Base-by-base conservation (phyloP, 2,329 filamentous ascomycete species). In the Colletotrichum plurivorum region DNA sequence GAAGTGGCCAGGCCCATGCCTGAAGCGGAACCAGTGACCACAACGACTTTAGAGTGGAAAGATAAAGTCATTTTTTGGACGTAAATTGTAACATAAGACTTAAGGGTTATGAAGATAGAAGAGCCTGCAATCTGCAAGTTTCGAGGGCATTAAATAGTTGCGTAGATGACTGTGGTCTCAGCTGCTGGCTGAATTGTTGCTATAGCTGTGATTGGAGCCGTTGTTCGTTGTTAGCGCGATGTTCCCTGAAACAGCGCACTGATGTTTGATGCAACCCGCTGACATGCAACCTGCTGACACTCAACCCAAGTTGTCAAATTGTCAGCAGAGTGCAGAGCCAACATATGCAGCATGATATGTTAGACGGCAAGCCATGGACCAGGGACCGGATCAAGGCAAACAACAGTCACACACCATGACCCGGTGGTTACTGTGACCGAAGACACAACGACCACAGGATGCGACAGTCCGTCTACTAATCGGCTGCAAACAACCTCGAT, bases 1-100 rank as follows among this genome's bases (percentile, higher is more conserved):
- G 57, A 49, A 5, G 57, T 67, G 12, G 57, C 67, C 5, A 67
- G 53, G 13, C 63, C 67, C 63, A 63, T 70, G 9, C 67, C 67
- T 12, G 67, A 60, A 18, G 54, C 64, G 8, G 58, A 51, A 20
- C 64, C 58, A 12, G 60, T 27, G 13, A 64, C 53, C 12, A 64
- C 27, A 22, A 68, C 59, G n/a, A 68, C 49, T n/a, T 48, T 63
- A 1, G 31, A 16, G 4, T 9, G 39, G 31, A 68, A 70, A 15
- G 41, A 54, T 10, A 36, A 25, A 48, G 31, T 15, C 43, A 48
- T 60, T 8, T 36, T 36, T 36, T 36, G 10, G 10, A 10, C 31
- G 31, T 36, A 9, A 36, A 36, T 10, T 9, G 10, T 9, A 36
- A 10, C 8, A 36, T 36, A 2, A 10, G 8, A 36, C 6, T 36